A percentile compares a stretch with the other conserved stretches of the same genome.
phyloP scores from a whole-genome alignment of 2,329 filamentous ascomycete species.

The Fusarium piperis region DNA sequence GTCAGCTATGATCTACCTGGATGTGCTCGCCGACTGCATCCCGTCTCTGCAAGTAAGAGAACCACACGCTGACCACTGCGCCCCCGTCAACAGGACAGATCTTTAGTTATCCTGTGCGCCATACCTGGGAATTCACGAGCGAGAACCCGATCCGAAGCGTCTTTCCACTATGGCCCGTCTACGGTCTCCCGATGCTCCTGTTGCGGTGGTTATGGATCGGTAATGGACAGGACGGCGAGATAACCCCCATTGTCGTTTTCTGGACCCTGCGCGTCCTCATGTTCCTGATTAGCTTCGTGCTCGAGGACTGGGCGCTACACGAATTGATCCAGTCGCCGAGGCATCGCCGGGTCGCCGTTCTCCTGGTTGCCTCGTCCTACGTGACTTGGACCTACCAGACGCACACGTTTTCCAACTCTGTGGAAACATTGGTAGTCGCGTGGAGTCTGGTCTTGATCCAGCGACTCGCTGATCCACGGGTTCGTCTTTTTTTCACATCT shows the following conservation, averaged over 20 bases:
- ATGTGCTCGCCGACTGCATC: background rate
- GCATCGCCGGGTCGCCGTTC: constrained; percentile 76
- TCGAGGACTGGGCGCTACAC: constrained; percentile 97
- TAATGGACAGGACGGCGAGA: constrained; percentile 77
- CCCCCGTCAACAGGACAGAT: constrained; percentile 74
- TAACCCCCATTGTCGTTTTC: constrained; percentile 87
- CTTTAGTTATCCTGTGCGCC: constrained; percentile 88
- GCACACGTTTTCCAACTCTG: constrained; percentile 97
- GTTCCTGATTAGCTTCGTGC: constrained; percentile 94
- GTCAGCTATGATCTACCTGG: too few relatives aligned
- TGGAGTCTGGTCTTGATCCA: constrained; percentile 95
- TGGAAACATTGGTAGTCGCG: constrained; percentile 90
- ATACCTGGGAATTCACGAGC: constrained; percentile 96
- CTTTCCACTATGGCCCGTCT: constrained; percentile 95
- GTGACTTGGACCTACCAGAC: constrained; percentile 99
- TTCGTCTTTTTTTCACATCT: constrained; percentile 53
- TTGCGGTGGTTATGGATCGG: constrained; percentile 93
- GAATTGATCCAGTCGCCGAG: constrained; percentile 84
- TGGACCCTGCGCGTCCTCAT: constrained; percentile 89
- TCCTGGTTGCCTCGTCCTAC: constrained; percentile 93
- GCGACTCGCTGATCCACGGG: constrained; percentile 82
- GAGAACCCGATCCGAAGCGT: constrained; percentile 91
- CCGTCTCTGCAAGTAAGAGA: background rate
- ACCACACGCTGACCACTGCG: constrained; percentile 17
- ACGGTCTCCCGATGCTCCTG: constrained; percentile 92